phyloP scores from a whole-genome alignment of 257 asterid genomes.

The Scutellaria baicalensis region DNA sequence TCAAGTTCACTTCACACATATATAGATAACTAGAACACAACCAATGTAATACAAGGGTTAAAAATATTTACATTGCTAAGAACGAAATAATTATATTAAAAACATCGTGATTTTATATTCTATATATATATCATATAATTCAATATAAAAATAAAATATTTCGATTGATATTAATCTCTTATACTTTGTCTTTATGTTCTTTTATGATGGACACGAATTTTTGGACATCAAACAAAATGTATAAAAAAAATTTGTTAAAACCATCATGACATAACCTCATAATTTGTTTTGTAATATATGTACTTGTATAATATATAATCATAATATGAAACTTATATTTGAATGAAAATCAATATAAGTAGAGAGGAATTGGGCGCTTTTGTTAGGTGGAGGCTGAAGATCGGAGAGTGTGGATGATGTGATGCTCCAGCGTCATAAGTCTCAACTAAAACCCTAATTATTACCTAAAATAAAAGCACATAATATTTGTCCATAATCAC shows the following conservation, averaged over 20 bases:
- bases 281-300: neutral
- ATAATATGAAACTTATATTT: neutral
- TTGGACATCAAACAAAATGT: no score
- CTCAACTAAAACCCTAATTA: conserved; percentile 23
- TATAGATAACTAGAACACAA: no score
- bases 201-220: no score
- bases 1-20: no score
- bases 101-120: neutral
- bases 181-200: no score
- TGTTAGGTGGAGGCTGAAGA: neutral
- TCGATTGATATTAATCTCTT: no score
- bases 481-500: neutral
- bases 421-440: conserved; percentile 7
- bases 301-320: neutral
- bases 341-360: neutral
- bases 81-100: no score
- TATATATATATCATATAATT: no score
- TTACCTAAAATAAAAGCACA: neutral
- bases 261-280: neutral
- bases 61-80: no score
- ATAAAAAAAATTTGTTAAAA: neutral
- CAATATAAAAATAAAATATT: no score
- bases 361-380: neutral
- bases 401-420: neutral
- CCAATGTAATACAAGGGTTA: no score